Evolutionary conservation across 225 moss, liverwort and hornwort genomes (phyloP).

Genomic region (Bryum argenteum): DNA sequence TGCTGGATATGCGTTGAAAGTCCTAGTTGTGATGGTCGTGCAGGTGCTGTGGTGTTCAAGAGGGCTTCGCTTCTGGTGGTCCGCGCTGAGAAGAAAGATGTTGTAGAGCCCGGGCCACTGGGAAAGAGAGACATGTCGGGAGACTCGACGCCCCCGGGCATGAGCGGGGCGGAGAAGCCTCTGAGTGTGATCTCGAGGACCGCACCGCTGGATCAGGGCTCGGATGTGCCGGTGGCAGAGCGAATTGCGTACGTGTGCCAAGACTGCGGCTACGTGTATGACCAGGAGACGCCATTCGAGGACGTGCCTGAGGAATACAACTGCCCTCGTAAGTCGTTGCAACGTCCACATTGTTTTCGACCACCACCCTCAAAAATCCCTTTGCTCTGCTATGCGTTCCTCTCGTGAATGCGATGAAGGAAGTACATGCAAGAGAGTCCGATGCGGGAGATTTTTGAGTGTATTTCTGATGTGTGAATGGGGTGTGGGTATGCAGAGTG

Average conservation of each 20-base stretch:
- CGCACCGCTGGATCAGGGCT: constrained; percentile 57
- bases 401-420: neutral
- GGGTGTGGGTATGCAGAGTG: constrained; percentile 39
- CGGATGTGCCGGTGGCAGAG: constrained; percentile 33
- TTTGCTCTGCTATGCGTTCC: no score
- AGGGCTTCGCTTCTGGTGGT: constrained; percentile 27
- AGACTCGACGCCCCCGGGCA: constrained; percentile 4
- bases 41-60: constrained; percentile 36
- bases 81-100: constrained; percentile 35
- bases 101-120: constrained; percentile 29
- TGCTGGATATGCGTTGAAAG: no score
- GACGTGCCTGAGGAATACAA: constrained; percentile 25
- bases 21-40: neutral
- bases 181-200: constrained; percentile 31
- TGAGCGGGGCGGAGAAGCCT: constrained; percentile 39
- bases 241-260: constrained; percentile 69
- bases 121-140: constrained; percentile 29
- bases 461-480: no score
- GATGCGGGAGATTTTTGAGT: neutral
- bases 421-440: no score
- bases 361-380: no score
- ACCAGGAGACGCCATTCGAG: constrained; percentile 32
- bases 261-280: constrained; percentile 72
- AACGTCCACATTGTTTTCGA: no score
- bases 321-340: constrained; percentile 34